Base-by-base conservation (phyloP, 192 early-diverging fungal genomes). In the Thamnidium elegans region DNA sequence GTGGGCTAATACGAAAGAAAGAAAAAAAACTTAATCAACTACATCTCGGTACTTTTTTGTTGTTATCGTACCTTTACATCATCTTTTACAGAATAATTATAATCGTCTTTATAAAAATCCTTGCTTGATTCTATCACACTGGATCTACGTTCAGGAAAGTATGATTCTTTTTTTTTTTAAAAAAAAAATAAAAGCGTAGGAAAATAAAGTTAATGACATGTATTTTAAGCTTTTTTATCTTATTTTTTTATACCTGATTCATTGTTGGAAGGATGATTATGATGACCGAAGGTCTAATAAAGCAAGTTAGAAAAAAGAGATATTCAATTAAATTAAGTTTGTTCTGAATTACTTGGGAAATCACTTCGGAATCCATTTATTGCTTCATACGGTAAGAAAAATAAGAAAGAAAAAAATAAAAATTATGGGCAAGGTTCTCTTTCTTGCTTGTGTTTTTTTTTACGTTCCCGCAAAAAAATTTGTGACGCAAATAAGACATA, bases 351-450 rank as follows among this genome's bases (percentile, higher is more conserved):
- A 68, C 58, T 23, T 53, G 58, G 10, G 26, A 47, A 61, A 44
- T 56, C 59, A 47, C 59, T n/a, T 61, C 48, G 30, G 34, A 39
- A 62, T 51, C 42, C 58, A 69, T 69, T 62, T 62, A 69, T 32
- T 47, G 48, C 44, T 58, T 50, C 56, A 68, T 68, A 53, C 32
- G 39, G 21, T 39, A 51, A 50, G 23, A 26, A 68, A 53, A 54
- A 13, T n/a, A 51, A 50, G 31, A 17, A 17, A 53, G 15, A 61
- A 19, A 15, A 15, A 5, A 63, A 52, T 19, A 31, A 34, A 53
- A 63, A 51, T 6, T 4, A 30, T 1, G 11, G 36, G 19, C 58
- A 47, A 4, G n/a, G 30, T 17, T 32, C 21, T 32, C 31, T 51
- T 63, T 63, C 31, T 51, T 63, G 34, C 34, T 53, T 36, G 32